Evolutionary conservation across 2,329 filamentous ascomycete species (phyloP), one percentile per base, ranked within the genome.

Genomic region (Amauroascus verrucosus): DNA sequence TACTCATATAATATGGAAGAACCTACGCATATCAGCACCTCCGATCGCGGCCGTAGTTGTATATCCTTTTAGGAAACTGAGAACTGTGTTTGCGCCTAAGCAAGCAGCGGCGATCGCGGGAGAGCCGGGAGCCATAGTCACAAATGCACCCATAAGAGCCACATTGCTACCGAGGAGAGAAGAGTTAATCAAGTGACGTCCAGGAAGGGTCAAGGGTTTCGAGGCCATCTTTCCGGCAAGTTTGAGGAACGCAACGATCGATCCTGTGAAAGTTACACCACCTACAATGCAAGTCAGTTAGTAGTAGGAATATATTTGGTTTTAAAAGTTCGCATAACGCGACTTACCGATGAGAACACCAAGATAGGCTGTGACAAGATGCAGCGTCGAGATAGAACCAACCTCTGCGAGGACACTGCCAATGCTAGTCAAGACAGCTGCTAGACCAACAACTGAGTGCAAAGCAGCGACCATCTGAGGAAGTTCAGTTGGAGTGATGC

Each of bases 231-330:
- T 82, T 2, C 87, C 88, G 0, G 86, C 83, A 1, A 95, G 80
- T 67, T 95, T 95, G 64, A 94, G 68, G 70, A 94, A 95, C 0
- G 89, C 89, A 0, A 95, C 86, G 48, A 95, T 84, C 1, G 87
- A 93, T 1, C 89, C 89, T 0, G 88, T 95, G 64, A 95, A 95
- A 0, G 89, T 95, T 32, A 95, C 83, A 53, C 89, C 89, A 59
- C 79, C 75, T 77, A 40, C 70, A 64, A 50, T 4, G 24, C 6
- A 51, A 37, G 33, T 37, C 48, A 14, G 14, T 38, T 16, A 28
- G 50, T 51, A 55, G 51, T 13, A 40, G 24, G 8, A 16, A 1
- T 20, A 18, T 26, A 24, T 32, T 45, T 33, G 7, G 20, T 14
- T 43, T 48, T 28, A 24, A 9, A 50, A 32, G 11, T n/a, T n/a